Conservation (phyloP, 1,284 basidiomycete genomes). For the Ceraceosorus bombacis region DNA sequence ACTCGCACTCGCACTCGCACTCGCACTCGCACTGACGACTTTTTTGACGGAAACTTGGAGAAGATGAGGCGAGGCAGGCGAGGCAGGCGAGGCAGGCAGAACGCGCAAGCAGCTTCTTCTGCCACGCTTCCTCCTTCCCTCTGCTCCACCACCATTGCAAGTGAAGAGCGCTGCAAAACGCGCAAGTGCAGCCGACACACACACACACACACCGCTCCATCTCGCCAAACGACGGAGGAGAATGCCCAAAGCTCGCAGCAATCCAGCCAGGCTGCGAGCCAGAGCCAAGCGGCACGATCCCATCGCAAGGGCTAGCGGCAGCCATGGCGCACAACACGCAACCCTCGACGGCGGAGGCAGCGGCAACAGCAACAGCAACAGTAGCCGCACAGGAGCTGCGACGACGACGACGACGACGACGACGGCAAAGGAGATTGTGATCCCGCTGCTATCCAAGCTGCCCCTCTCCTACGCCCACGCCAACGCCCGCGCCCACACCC, state of each 20-base stretch:
- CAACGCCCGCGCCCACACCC: not conserved
- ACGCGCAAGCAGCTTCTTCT: too few relatives aligned
- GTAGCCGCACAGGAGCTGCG: slow-evolving; percentile 3
- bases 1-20: too few relatives aligned
- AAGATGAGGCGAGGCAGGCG: too few relatives aligned
- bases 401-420: not conserved
- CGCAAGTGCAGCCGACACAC: too few relatives aligned
- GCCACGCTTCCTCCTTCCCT: too few relatives aligned
- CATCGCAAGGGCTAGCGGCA: slow-evolving; percentile 5
- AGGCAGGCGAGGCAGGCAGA: too few relatives aligned
- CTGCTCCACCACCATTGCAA: too few relatives aligned
- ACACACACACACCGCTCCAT: too few relatives aligned
- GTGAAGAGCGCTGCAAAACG: too few relatives aligned
- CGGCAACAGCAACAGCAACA: slow-evolving; percentile 16
- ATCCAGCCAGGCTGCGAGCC: slow-evolving; percentile 28
- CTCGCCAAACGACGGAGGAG: not conserved
- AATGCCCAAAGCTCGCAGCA: slow-evolving; percentile 36
- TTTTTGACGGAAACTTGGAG: too few relatives aligned
- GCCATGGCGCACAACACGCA: slow-evolving; percentile 6
- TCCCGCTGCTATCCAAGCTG: slow-evolving; percentile 35
- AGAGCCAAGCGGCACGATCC: slow-evolving; percentile 31
- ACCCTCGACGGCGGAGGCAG: slow-evolving; percentile 14
- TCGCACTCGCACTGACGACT: too few relatives aligned
- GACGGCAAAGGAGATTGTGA: slow-evolving; percentile 17
- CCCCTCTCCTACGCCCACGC: slow-evolving; percentile 13